Base-by-base conservation (phyloP, 768 basidiomycete genomes). In the Trametes gibbosa region DNA sequence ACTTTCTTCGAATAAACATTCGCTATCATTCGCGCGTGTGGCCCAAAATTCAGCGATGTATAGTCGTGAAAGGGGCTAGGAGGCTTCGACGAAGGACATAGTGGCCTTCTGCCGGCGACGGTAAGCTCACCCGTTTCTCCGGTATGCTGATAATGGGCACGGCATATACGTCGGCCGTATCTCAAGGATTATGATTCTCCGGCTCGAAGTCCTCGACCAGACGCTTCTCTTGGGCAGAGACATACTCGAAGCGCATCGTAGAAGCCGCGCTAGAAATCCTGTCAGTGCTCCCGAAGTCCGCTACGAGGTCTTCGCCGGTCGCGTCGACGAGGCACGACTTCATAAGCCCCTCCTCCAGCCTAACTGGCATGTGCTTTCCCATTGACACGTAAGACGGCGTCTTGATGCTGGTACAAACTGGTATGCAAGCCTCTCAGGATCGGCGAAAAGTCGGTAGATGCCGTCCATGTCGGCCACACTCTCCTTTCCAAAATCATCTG, bases 401-500 rank as follows among this genome's bases (percentile, higher is more conserved):
- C n/a, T n/a, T 37, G 53, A 32, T 3, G 9, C n/a, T 8, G 19
- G 1, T 19, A 34, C 25, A 39, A 34, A 35, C 32, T 19, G 42
- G 17, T 24, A 27, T 19, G 27, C 14, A 24, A 25, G 23, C 34
- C 7, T 25, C 34, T 16, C 14, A 12, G 42, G 39, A 19, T 13
- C 57, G 57, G 57, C 34, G 57, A 58, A 58, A 52, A 27, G 41
- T 58, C 57, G 57, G 57, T 39, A 21, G 17, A 58, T 52, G 57
- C 57, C 50, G 57, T 58, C 42, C 39, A 32, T 40, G 24, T 39
- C 43, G 34, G 17, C 34, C 43, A 37, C 50, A 40, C 34, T 34
- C 42, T 14, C 21, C 39, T 40, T 29, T 34, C 50, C 42, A 52
- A 43, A 58, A 29, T 27, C 43, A 25, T 19, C 50, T 58, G n/a